Evolutionary conservation across 495 filamentous ascomycete species (phyloP).

Genomic region (Viridothelium virens): DNA sequence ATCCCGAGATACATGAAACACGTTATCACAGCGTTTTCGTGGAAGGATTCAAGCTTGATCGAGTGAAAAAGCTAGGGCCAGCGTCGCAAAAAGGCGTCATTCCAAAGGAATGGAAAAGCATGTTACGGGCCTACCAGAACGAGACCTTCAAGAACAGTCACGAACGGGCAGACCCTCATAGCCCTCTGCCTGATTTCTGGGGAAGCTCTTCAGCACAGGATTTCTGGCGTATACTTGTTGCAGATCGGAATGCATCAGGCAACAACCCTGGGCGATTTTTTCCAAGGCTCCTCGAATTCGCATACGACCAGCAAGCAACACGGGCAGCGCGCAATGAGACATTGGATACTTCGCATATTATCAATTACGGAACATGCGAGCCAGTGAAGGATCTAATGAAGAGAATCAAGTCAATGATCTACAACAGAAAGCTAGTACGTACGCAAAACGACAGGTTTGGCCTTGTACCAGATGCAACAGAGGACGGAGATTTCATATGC

Average conservation of each 20-base stretch:
- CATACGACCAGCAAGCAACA: neutral
- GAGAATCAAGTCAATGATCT: constrained; percentile 14
- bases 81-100: constrained; percentile 12
- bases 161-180: too few relatives aligned
- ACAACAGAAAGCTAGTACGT: constrained; percentile 12
- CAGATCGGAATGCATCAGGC: constrained; percentile 25
- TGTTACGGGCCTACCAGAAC: constrained; percentile 17
- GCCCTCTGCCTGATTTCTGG: too few relatives aligned
- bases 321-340: constrained; percentile 15
- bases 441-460: constrained; percentile 11
- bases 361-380: constrained; percentile 25
- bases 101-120: constrained; percentile 7
- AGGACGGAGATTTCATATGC: constrained; percentile 25
- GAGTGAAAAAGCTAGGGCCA: neutral
- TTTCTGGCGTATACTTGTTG: constrained; percentile 19
- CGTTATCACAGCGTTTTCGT: constrained; percentile 12
- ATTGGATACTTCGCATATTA: constrained; percentile 36
- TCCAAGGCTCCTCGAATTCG: constrained; percentile 24
- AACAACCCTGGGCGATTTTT: constrained; percentile 36
- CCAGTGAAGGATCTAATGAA: constrained; percentile 9
- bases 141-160: too few relatives aligned
- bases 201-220: neutral
- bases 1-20: neutral
- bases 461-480: constrained; percentile 7
- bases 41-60: constrained; percentile 12